Percentiles rank a stretch among this genome's conserved stretches.
These are phyloP conservation scores for Lactifluus rugatus DNA, from an alignment of 768 basidiomycete species.

Conservation along the genomic window DNA sequence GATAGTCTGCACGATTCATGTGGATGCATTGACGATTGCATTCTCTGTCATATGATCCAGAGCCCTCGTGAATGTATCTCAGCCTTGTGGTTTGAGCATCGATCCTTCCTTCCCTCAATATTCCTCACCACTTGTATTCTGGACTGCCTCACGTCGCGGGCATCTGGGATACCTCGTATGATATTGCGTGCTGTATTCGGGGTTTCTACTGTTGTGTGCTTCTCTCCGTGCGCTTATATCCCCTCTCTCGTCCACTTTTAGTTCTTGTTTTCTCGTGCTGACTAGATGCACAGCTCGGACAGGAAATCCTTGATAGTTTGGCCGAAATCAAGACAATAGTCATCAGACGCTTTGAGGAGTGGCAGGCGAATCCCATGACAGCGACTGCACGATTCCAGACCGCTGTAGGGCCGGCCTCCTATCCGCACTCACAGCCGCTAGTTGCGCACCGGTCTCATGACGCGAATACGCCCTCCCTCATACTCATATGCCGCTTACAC, in stretches of 20 bases:
- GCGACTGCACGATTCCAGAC: conserved; percentile 16
- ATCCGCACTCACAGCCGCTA: neutral
- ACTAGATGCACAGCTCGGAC: conserved; percentile 48
- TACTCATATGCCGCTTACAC: conserved; percentile 16
- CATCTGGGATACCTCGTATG: neutral
- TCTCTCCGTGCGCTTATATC: neutral
- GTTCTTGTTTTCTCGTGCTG: conserved; percentile 6
- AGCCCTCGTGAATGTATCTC: neutral
- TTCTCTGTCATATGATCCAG: neutral
- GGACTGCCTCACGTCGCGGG: neutral
- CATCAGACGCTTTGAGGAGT: conserved; percentile 54
- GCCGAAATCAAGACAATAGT: conserved; percentile 54
- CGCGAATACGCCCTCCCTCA: conserved; percentile 5
- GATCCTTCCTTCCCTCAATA: neutral
- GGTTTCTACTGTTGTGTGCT: neutral
- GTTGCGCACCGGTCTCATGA: neutral
- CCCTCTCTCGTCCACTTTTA: neutral
- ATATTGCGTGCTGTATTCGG: neutral
- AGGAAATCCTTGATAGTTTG: conserved; percentile 61
- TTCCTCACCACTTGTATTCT: neutral
- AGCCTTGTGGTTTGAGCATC: neutral
- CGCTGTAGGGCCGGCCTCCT: neutral
- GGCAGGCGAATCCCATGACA: too few relatives aligned
- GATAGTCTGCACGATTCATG: neutral
- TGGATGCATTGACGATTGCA: too few relatives aligned